Conservation (phyloP, 208 protist species). For the Leishmania amazonensis region DNA sequence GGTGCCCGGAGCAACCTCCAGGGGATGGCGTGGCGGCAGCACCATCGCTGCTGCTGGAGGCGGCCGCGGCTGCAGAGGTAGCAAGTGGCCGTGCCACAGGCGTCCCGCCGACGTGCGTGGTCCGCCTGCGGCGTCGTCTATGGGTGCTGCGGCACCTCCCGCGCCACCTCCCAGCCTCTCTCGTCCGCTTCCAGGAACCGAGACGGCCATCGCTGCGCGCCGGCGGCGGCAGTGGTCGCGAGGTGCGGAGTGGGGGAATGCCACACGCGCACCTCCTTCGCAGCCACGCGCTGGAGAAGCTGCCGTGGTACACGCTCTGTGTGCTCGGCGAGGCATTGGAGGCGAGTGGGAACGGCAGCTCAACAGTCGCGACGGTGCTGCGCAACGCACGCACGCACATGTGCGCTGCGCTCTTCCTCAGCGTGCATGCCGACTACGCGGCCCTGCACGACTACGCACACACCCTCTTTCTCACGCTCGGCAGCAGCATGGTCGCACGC, state of each 20-base stretch:
- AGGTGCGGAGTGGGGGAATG: not conserved
- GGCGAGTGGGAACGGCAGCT: not conserved
- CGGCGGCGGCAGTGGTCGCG: not conserved
- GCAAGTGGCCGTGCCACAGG: not conserved
- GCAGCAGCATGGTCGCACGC: conserved; percentile 23
- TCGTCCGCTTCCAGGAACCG: conserved; percentile 52
- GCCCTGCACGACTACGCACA: conserved; percentile 40
- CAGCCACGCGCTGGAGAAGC: conserved; percentile 31
- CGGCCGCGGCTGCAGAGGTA: not conserved
- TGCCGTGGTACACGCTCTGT: conserved; percentile 45
- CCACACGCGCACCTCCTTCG: conserved; percentile 45
- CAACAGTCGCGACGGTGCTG: not conserved
- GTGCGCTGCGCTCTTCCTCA: conserved; percentile 13
- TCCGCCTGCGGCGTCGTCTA: conserved; percentile 57
- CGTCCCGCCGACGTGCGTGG: conserved; percentile 24
- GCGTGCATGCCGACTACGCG: conserved; percentile 17
- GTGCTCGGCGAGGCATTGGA: conserved; percentile 19
- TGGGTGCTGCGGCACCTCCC: conserved; percentile 56
- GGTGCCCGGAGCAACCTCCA: not conserved
- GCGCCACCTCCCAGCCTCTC: conserved; percentile 39
- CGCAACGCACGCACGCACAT: conserved; percentile 2
- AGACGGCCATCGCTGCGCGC: not conserved
- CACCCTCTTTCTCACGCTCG: conserved; percentile 26
- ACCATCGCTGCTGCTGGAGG: conserved; percentile 3
- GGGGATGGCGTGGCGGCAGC: not conserved